Evolutionary conservation across 2,329 filamentous ascomycete genomes (phyloP).

Genomic region (Hyphodiscus sp.): DNA sequence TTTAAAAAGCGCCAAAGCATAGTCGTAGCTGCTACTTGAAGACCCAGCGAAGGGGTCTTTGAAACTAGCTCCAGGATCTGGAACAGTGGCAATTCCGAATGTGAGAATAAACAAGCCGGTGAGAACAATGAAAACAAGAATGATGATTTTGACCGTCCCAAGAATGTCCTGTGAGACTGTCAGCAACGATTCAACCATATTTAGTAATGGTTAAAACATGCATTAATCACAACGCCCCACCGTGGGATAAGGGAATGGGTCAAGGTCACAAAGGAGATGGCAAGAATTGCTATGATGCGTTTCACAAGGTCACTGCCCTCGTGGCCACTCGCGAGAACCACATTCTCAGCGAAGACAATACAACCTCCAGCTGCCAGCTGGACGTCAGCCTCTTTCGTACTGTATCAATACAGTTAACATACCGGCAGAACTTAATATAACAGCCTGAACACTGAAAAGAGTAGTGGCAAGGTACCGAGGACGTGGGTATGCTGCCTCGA

Average conservation of each 20-base stretch:
- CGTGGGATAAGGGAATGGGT: too few relatives aligned
- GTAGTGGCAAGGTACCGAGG: conserved; percentile 56
- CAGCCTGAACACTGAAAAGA: conserved; percentile 54
- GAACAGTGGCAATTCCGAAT: too few relatives aligned
- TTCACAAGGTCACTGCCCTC: too few relatives aligned
- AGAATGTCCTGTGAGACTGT: conserved; percentile 53
- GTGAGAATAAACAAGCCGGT: conserved; percentile 43
- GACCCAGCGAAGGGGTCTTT: conserved; percentile 58
- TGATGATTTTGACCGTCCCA: conserved; percentile 58
- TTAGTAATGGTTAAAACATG: conserved; percentile 36
- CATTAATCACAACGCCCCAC: conserved; percentile 31
- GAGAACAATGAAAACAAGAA: conserved; percentile 59
- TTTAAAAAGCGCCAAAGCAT: conserved; percentile 64
- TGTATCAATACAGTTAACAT: too few relatives aligned
- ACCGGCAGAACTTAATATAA: conserved; percentile 59
- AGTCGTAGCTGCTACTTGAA: conserved; percentile 41
- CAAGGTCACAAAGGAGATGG: too few relatives aligned
- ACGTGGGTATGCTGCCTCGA: conserved; percentile 56
- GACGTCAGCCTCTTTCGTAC: too few relatives aligned
- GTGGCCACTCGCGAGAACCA: too few relatives aligned
- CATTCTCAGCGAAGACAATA: too few relatives aligned
- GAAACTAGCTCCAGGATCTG: conserved; percentile 41
- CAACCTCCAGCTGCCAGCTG: too few relatives aligned
- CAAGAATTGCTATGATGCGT: too few relatives aligned
- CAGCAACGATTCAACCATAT: too few relatives aligned